Evolutionary conservation across 2,329 filamentous ascomycete species (phyloP).

Genomic region (Geosmithia putterillii): DNA sequence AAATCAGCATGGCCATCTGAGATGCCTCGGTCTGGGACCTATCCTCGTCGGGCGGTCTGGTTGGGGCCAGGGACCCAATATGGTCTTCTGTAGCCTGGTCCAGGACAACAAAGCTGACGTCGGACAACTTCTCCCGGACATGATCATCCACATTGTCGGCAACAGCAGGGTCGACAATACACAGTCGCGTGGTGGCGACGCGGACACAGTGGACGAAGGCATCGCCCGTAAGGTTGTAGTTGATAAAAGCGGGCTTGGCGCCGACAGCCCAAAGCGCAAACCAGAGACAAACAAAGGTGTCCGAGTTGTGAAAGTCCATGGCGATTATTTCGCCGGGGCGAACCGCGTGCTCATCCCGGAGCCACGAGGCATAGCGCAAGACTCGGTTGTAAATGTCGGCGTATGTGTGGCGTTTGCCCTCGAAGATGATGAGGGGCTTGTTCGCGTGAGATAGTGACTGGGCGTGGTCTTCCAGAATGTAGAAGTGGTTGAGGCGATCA

Average conservation of each 20-base stretch:
- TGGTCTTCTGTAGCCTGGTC: slow-evolving; percentile 43
- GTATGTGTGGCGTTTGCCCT: slow-evolving; percentile 60
- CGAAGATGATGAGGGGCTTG: slow-evolving; percentile 51
- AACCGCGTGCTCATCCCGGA: slow-evolving; percentile 51
- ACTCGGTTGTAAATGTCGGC: slow-evolving; percentile 59
- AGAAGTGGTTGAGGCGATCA: slow-evolving; percentile 61
- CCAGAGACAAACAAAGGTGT: slow-evolving; percentile 64
- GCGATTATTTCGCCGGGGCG: slow-evolving; percentile 66
- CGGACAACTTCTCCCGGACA: slow-evolving; percentile 34
- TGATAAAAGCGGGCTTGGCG: slow-evolving; percentile 74
- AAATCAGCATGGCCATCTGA: slow-evolving; percentile 64
- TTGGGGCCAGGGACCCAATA: slow-evolving; percentile 34
- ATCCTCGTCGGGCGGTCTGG: slow-evolving; percentile 45
- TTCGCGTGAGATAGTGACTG: slow-evolving; percentile 35
- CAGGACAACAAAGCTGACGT: slow-evolving; percentile 49
- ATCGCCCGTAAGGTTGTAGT: slow-evolving; percentile 67
- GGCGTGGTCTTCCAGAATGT: slow-evolving; percentile 58
- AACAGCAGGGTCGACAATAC: slow-evolving; percentile 56
- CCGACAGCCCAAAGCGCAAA: slow-evolving; percentile 75
- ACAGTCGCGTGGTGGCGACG: slow-evolving; percentile 51
- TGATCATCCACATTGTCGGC: slow-evolving; percentile 43
- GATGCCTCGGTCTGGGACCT: slow-evolving; percentile 35
- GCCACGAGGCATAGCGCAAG: slow-evolving; percentile 64
- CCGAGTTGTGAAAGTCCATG: slow-evolving; percentile 69
- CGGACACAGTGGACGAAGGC: slow-evolving; percentile 63